phyloP scores from a whole-genome alignment of 2,329 filamentous ascomycete genomes.

The Cadophora sp. region DNA sequence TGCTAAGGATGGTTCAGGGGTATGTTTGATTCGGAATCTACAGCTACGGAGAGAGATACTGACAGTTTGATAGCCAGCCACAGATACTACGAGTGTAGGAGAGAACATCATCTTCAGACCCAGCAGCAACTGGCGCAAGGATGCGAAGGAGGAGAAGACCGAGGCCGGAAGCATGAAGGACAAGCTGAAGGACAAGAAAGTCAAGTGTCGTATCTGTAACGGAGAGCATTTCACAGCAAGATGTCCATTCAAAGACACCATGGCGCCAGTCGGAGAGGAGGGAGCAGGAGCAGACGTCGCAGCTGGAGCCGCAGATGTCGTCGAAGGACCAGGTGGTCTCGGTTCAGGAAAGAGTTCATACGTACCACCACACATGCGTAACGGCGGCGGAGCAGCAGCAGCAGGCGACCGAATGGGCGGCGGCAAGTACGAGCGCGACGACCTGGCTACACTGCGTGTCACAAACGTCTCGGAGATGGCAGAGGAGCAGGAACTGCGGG shows the following conservation, averaged over 20 bases:
- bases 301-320: slow-evolving; percentile 53
- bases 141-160: slow-evolving; percentile 80
- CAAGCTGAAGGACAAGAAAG: slow-evolving; percentile 97
- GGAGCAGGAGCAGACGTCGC: slow-evolving; percentile 57
- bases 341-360: slow-evolving; percentile 81
- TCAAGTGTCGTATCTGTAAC: slow-evolving; percentile 99
- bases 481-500: slow-evolving; percentile 92
- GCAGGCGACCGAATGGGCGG: slow-evolving; percentile 81
- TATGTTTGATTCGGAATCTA: slow-evolving; percentile 13
- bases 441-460: slow-evolving; percentile 93
- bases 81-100: slow-evolving; percentile 60
- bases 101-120: slow-evolving; percentile 99
- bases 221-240: slow-evolving; percentile 99
- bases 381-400: slow-evolving; percentile 62
- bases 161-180: slow-evolving; percentile 79
- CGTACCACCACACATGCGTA: slow-evolving; percentile 91
- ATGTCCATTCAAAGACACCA: slow-evolving; percentile 99
- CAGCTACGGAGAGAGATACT: not conserved
- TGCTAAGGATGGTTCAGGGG: slow-evolving; percentile 73
- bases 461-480: slow-evolving; percentile 99
- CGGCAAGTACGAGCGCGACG: slow-evolving; percentile 95
- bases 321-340: slow-evolving; percentile 59
- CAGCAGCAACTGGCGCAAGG: slow-evolving; percentile 91
- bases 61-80: slow-evolving; percentile 17
- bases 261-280: slow-evolving; percentile 81